Percentiles rank a stretch among this genome's conserved stretches.
Evolutionary conservation across 352 stramenopile species (phyloP).

Genomic region (Phytophthora brassicae): DNA sequence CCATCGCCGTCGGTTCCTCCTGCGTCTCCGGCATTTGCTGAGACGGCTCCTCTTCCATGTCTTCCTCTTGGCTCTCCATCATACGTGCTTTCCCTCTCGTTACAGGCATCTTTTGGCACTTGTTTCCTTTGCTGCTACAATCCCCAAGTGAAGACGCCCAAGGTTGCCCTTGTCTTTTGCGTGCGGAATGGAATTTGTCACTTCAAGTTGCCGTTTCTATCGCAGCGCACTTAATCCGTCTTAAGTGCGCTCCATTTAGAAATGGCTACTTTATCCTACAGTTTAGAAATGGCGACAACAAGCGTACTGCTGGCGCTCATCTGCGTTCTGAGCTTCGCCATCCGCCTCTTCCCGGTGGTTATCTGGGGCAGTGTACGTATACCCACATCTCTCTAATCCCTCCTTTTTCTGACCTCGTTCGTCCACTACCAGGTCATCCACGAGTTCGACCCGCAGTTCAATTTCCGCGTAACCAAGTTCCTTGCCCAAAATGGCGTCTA

Average conservation of each 20-base stretch:
- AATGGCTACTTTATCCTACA: no score
- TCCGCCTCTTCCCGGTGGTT: constrained; percentile 92
- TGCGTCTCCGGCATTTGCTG: constrained; percentile 16
- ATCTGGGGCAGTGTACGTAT: constrained; percentile 83
- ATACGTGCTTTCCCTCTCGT: constrained; percentile 36
- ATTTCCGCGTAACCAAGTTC: constrained; percentile 98
- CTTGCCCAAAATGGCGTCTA: constrained; percentile 89
- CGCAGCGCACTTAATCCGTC: constrained; percentile 31
- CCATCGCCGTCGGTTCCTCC: constrained; percentile 7
- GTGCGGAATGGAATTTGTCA: constrained; percentile 15
- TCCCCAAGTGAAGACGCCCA: constrained; percentile 16
- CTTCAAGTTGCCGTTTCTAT: no score
- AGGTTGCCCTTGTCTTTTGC: constrained; percentile 10
- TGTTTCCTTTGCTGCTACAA: constrained; percentile 13
- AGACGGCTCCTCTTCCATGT: constrained; percentile 16
- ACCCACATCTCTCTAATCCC: background rate
- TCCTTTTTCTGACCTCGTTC: background rate
- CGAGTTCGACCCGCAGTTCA: constrained; percentile 97
- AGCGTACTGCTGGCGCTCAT: constrained; percentile 73
- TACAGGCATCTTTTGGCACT: constrained; percentile 27
- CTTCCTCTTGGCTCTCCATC: constrained; percentile 33
- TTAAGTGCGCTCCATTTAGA: background rate
- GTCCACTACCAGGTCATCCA: constrained; percentile 76
- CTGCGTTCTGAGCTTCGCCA: constrained; percentile 87
- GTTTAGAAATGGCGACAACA: no score